These are phyloP conservation scores for Coffea canephora DNA, from an alignment of 257 asterid genomes.

Conservation along the genomic window DNA sequence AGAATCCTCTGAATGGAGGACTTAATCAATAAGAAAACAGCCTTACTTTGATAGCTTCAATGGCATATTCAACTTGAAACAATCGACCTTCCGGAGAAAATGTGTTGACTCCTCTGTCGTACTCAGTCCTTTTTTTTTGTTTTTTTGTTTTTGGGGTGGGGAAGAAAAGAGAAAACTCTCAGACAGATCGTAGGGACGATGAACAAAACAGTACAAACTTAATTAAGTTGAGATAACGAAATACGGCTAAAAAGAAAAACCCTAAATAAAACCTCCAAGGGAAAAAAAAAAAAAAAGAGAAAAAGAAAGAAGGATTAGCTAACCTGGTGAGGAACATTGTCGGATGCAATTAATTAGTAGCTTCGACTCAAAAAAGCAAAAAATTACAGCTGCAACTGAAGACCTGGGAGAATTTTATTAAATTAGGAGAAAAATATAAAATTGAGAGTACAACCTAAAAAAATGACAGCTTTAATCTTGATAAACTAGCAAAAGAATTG, in stretches of 20 bases:
- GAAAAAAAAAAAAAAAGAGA: no score
- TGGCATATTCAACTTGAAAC: constrained; percentile 91
- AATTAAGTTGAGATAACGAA: not conserved
- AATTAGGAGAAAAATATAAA: not conserved
- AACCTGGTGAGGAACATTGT: constrained; percentile 82
- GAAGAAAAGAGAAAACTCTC: not conserved
- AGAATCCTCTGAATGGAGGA: not conserved
- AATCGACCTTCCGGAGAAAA: constrained; percentile 94
- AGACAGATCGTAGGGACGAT: not conserved
- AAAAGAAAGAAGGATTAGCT: not conserved
- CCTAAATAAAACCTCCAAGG: constrained; percentile 12
- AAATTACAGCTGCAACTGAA: constrained; percentile 15
- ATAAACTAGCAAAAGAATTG: not conserved
- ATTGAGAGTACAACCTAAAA: not conserved
- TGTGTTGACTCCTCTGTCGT: constrained; percentile 92
- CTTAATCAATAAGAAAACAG: not conserved
- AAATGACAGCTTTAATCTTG: not conserved
- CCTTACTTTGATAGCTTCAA: constrained; percentile 82
- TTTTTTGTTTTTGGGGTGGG: no score
- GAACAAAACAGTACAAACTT: not conserved
- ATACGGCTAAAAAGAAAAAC: constrained; percentile 15
- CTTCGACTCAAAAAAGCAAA: constrained; percentile 2
- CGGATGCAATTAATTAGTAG: constrained; percentile 23
- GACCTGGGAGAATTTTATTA: not conserved
- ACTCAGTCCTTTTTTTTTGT: constrained; percentile 59